These are phyloP conservation scores for Myotisia sp. DNA, from an alignment of 2,329 filamentous ascomycete genomes.

Conservation along the genomic window DNA sequence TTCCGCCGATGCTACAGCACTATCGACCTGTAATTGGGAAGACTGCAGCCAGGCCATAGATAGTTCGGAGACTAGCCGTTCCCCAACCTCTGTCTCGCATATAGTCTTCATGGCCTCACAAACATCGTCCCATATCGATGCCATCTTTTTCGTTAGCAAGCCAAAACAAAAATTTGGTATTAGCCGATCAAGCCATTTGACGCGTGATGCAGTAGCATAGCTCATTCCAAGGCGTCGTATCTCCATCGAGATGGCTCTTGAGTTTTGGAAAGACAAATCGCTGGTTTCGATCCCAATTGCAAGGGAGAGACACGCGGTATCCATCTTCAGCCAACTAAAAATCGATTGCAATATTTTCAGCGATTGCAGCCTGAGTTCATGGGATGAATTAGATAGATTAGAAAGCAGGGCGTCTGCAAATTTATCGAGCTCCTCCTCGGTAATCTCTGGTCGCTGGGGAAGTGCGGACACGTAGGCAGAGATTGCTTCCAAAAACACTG, in stretches of 20 bases:
- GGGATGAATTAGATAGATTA: slow-evolving; percentile 62
- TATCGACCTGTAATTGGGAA: slow-evolving; percentile 5
- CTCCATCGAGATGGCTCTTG: slow-evolving; percentile 67
- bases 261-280: slow-evolving; percentile 60
- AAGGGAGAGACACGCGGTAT: slow-evolving; percentile 34
- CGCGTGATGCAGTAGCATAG: slow-evolving; percentile 46
- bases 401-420: slow-evolving; percentile 52
- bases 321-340: slow-evolving; percentile 34
- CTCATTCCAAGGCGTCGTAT: slow-evolving; percentile 58
- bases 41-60: slow-evolving; percentile 61
- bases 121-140: slow-evolving; percentile 77
- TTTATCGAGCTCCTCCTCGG: slow-evolving; percentile 44
- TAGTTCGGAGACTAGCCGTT: slow-evolving; percentile 55
- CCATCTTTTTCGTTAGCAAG: slow-evolving; percentile 68
- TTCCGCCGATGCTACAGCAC: not conserved
- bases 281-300: slow-evolving; percentile 72
- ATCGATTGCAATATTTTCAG: slow-evolving; percentile 57
- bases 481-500: slow-evolving; percentile 52
- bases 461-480: slow-evolving; percentile 34
- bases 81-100: slow-evolving; percentile 53
- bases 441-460: slow-evolving; percentile 21
- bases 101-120: slow-evolving; percentile 62
- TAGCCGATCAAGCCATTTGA: slow-evolving; percentile 54
- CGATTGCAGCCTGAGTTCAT: slow-evolving; percentile 57
- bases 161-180: slow-evolving; percentile 79